Percentiles rank a stretch among this genome's conserved stretches.
phyloP scores from a whole-genome alignment of 2,329 filamentous ascomycete species.

The Botryotinia narcissicola region DNA sequence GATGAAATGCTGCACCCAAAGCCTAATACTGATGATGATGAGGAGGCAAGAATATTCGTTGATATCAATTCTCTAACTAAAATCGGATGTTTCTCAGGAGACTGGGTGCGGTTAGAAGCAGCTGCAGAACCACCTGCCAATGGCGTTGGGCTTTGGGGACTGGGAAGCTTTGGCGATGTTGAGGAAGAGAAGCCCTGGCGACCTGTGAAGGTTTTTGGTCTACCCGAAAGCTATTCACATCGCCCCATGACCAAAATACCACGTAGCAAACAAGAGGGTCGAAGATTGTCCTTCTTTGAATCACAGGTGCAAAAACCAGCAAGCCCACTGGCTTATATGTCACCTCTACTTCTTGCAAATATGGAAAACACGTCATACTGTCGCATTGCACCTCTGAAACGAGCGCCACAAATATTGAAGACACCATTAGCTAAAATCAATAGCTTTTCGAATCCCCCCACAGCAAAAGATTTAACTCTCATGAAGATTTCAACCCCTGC shows the following conservation, averaged over 20 bases:
- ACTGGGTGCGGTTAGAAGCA: slow-evolving; percentile 87
- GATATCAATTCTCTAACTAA: slow-evolving; percentile 82
- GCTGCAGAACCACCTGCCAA: slow-evolving; percentile 70
- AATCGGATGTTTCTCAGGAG: slow-evolving; percentile 94
- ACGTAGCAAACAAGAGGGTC: slow-evolving; percentile 50
- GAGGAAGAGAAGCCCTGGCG: slow-evolving; percentile 68
- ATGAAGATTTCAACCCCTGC: slow-evolving; percentile 86
- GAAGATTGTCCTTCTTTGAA: slow-evolving; percentile 62
- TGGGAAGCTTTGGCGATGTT: slow-evolving; percentile 63
- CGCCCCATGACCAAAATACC: slow-evolving; percentile 60
- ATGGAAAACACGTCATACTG: slow-evolving; percentile 76
- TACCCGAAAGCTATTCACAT: slow-evolving; percentile 72
- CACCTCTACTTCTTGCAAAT: slow-evolving; percentile 84
- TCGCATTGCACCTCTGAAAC: slow-evolving; percentile 69
- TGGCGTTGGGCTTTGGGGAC: slow-evolving; percentile 63
- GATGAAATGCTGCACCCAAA: slow-evolving; percentile 81
- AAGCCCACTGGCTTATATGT: slow-evolving; percentile 68
- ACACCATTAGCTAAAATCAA: slow-evolving; percentile 56
- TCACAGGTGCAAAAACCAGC: slow-evolving; percentile 62
- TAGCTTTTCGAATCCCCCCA: slow-evolving; percentile 55
- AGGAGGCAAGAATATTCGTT: slow-evolving; percentile 86
- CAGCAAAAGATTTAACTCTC: slow-evolving; percentile 75
- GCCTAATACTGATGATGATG: slow-evolving; percentile 73
- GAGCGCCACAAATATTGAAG: slow-evolving; percentile 47
- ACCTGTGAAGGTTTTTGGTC: slow-evolving; percentile 81